Percentiles rank a stretch among this genome's conserved stretches.
Evolutionary conservation across 2,329 filamentous ascomycete species (phyloP).

Genomic region (Teratosphaeria viscida): DNA sequence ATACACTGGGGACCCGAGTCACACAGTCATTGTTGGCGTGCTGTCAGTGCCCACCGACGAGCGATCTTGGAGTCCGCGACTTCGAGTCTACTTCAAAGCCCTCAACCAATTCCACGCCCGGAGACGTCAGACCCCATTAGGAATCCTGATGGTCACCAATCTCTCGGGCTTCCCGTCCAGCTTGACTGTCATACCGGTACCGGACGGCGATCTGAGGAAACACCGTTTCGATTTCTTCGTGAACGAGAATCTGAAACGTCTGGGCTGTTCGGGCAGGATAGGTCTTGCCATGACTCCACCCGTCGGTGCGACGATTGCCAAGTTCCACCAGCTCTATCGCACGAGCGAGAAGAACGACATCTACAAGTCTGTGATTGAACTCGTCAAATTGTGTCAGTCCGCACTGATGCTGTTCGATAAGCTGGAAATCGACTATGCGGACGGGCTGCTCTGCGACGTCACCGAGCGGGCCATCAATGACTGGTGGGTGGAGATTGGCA

Average conservation of each 20-base stretch:
- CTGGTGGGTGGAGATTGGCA: slow-evolving; percentile 93
- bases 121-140: slow-evolving; percentile 68
- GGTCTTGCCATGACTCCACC: slow-evolving; percentile 73
- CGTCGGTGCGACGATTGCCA: slow-evolving; percentile 70
- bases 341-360: slow-evolving; percentile 74
- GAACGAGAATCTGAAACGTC: slow-evolving; percentile 84
- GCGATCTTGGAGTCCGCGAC: slow-evolving; percentile 62
- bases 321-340: slow-evolving; percentile 84
- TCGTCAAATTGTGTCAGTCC: slow-evolving; percentile 84
- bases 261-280: slow-evolving; percentile 83
- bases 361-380: slow-evolving; percentile 68
- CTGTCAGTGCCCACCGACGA: slow-evolving; percentile 75
- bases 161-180: slow-evolving; percentile 84
- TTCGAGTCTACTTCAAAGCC: slow-evolving; percentile 77
- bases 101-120: slow-evolving; percentile 77
- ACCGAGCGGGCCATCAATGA: slow-evolving; percentile 83
- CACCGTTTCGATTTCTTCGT: slow-evolving; percentile 81
- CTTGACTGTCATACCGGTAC: slow-evolving; percentile 81
- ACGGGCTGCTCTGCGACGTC: slow-evolving; percentile 84
- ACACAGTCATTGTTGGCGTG: slow-evolving; percentile 69
- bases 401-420: slow-evolving; percentile 82
- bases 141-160: slow-evolving; percentile 88
- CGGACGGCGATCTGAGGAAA: slow-evolving; percentile 71
- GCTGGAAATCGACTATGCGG: slow-evolving; percentile 76
- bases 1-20: slow-evolving; percentile 76